A percentile compares a stretch with the other conserved stretches of the same genome.
Evolutionary conservation across 2,329 filamentous ascomycete species (phyloP).

Genomic region (Biscogniauxia sp.): DNA sequence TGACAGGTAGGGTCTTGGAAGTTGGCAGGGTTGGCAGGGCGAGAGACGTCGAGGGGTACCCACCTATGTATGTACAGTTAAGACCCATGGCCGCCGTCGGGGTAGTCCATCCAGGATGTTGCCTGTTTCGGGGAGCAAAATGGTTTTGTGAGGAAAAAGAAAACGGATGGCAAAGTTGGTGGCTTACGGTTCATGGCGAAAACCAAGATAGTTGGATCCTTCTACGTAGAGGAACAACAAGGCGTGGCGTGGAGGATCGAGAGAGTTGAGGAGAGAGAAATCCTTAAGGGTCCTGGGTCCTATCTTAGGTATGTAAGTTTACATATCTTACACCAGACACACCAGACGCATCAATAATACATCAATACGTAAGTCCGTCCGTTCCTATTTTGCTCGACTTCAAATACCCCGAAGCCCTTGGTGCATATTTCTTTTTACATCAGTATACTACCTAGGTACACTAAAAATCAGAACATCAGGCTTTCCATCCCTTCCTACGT

Average conservation of each 20-base stretch:
- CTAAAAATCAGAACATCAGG: background rate
- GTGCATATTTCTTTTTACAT: no score
- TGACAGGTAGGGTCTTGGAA: background rate
- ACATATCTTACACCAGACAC: background rate
- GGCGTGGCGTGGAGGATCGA: background rate
- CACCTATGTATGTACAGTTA: background rate
- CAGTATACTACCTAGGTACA: background rate
- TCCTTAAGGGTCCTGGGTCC: background rate
- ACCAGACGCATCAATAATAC: no score
- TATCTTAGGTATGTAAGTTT: background rate
- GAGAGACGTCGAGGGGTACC: background rate
- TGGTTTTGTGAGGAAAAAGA: background rate
- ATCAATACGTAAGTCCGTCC: background rate
- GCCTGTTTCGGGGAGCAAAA: background rate
- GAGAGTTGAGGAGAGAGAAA: background rate
- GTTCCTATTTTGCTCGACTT: background rate
- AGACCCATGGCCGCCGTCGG: background rate
- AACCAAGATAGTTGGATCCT: background rate
- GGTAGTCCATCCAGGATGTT: background rate
- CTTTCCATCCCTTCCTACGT: background rate
- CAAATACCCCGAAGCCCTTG: background rate
- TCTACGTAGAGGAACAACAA: background rate
- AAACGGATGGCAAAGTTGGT: background rate
- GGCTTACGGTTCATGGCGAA: background rate
- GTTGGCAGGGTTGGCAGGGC: background rate